These are phyloP conservation scores for Fusarium drepaniforme DNA, from an alignment of 2,329 filamentous ascomycete species.

Conservation along the genomic window DNA sequence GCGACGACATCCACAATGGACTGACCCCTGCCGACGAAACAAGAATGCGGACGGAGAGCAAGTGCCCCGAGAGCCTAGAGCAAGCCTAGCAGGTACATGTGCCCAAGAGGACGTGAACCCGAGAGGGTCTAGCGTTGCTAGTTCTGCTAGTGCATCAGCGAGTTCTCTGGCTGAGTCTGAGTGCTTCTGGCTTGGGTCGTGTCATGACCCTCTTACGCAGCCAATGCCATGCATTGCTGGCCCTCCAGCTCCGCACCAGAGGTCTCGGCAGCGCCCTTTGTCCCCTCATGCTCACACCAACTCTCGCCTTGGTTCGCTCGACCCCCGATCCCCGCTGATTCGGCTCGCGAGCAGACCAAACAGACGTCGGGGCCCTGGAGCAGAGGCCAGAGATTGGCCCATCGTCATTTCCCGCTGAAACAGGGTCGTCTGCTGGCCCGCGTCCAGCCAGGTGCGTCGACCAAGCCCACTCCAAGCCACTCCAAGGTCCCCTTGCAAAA, in stretches of 20 bases:
- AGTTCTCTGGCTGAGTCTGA: conserved; percentile 9
- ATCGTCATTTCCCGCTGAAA: conserved; percentile 47
- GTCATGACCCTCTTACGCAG: conserved; percentile 29
- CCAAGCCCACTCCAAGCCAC: conserved; percentile 32
- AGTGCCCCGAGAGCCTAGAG: conserved; percentile 23
- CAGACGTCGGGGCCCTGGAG: conserved; percentile 19
- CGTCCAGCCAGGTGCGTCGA: conserved; percentile 5
- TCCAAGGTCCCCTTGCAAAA: conserved; percentile 9
- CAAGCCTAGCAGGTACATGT: conserved; percentile 11
- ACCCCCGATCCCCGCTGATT: conserved; percentile 13
- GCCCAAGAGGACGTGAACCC: conserved; percentile 13
- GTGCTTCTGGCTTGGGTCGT: conserved; percentile 32
- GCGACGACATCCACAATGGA: conserved; percentile 14
- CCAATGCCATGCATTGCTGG: conserved; percentile 28
- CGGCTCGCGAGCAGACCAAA: conserved; percentile 19
- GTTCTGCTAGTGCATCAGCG: conserved; percentile 19
- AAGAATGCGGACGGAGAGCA: conserved; percentile 26
- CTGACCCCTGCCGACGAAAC: conserved; percentile 21
- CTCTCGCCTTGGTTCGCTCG: conserved; percentile 10
- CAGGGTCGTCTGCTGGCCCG: conserved; percentile 45
- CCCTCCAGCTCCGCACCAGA: conserved; percentile 34
- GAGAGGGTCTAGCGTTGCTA: conserved; percentile 13
- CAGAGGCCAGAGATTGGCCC: conserved; percentile 43
- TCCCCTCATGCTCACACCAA: conserved; percentile 8
- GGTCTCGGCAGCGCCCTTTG: conserved; percentile 36